Evolutionary conservation across 768 basidiomycete genomes (phyloP).

Genomic region (Auricularia cornea): DNA sequence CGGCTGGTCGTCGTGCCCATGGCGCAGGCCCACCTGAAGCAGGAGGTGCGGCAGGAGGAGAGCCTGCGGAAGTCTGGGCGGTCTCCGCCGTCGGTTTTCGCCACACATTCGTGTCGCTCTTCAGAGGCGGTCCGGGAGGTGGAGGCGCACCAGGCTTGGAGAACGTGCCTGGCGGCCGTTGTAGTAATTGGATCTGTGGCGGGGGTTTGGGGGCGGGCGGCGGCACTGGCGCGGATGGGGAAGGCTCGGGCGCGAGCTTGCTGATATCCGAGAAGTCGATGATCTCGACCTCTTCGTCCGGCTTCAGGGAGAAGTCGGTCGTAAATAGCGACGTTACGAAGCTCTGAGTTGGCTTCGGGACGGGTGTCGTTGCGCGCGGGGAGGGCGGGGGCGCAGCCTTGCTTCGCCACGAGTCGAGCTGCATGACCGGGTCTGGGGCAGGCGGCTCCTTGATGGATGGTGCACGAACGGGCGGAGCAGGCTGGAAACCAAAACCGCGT

Average conservation of each 20-base stretch:
- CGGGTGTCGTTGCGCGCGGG: not conserved
- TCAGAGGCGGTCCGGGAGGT: constrained; percentile 14
- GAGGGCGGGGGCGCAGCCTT: constrained; percentile 27
- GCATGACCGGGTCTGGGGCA: constrained; percentile 8
- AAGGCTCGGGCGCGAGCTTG: constrained; percentile 41
- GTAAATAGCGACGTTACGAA: not conserved
- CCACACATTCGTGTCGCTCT: constrained; percentile 36
- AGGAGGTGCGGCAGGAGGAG: not conserved
- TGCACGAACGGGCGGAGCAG: not conserved
- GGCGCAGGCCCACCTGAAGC: not conserved
- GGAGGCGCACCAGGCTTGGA: not conserved
- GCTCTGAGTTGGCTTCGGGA: not conserved
- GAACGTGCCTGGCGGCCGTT: not conserved
- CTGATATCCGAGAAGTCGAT: constrained; percentile 74
- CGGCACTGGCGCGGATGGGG: constrained; percentile 13
- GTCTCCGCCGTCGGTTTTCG: constrained; percentile 22
- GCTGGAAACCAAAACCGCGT: not conserved
- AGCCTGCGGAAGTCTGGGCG: not conserved
- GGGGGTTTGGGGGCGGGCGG: constrained; percentile 17
- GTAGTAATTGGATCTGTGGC: not conserved
- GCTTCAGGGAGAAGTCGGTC: constrained; percentile 31
- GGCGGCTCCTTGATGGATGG: not conserved
- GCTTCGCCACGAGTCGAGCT: constrained; percentile 60
- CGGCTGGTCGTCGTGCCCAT: not conserved
- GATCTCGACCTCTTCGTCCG: constrained; percentile 63